phyloP scores from a whole-genome alignment of 768 basidiomycete species.

The Amanita phalloides region DNA sequence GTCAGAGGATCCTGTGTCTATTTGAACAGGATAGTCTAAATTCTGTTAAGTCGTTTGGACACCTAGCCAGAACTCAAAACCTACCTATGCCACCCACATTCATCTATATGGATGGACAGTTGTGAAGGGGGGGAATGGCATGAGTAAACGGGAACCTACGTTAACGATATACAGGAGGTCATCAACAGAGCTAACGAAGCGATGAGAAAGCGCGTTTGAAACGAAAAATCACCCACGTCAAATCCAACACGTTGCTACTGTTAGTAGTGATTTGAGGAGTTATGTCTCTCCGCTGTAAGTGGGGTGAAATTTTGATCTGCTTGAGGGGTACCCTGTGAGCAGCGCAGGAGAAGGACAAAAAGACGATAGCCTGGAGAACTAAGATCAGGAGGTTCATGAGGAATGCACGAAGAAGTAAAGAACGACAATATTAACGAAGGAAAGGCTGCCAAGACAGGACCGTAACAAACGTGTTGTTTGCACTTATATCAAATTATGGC shows the following conservation, averaged over 20 bases:
- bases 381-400: conserved; percentile 32
- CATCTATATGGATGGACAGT: conserved; percentile 32
- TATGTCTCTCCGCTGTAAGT: conserved; percentile 25
- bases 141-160: conserved; percentile 29
- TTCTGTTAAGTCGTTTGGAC: conserved; percentile 2
- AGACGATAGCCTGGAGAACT: conserved; percentile 26
- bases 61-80: conserved; percentile 11
- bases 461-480: background rate
- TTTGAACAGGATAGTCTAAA: conserved; percentile 60
- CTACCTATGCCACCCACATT: conserved; percentile 52
- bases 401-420: conserved; percentile 15
- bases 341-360: conserved; percentile 22
- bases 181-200: conserved; percentile 43
- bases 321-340: conserved; percentile 39
- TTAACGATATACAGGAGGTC: conserved; percentile 76
- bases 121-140: background rate
- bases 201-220: conserved; percentile 8
- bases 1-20: conserved; percentile 83
- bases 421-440: conserved; percentile 14
- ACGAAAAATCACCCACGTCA: conserved; percentile 26
- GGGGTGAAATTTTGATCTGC: conserved; percentile 25
- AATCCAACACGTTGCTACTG: conserved; percentile 26
- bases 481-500: background rate
- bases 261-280: conserved; percentile 6
- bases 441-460: background rate